These are phyloP conservation scores for Dalbergia cochinchinensis DNA, from an alignment of 306 rosid genomes.

Conservation along the genomic window DNA sequence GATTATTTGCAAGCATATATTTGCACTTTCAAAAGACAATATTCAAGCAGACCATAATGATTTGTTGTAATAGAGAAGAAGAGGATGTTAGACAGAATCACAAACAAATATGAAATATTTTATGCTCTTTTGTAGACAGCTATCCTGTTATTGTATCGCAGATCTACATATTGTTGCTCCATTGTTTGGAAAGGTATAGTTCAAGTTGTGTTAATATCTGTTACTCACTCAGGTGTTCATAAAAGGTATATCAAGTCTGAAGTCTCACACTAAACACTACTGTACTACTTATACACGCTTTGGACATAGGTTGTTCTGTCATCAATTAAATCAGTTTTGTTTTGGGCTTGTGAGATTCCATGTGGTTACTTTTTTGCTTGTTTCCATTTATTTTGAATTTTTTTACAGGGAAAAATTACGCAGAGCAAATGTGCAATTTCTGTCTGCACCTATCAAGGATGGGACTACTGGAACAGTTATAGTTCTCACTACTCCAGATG, in stretches of 20 bases:
- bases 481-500: slow-evolving; percentile 97
- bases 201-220: not conserved
- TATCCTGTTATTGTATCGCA: not conserved
- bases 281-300: not conserved
- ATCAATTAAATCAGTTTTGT: slow-evolving; percentile 14
- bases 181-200: not conserved
- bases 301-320: not conserved
- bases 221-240: slow-evolving; percentile 1
- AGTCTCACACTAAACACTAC: not conserved
- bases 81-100: not conserved
- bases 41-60: not conserved
- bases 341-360: slow-evolving; percentile 16
- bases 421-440: slow-evolving; percentile 91
- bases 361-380: not conserved
- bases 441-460: slow-evolving; percentile 77
- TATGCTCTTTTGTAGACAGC: not conserved
- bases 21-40: not conserved
- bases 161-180: slow-evolving; percentile 17
- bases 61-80: not conserved
- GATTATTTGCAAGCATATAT: slow-evolving; percentile 2
- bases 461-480: slow-evolving; percentile 97
- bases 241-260: not conserved
- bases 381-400: slow-evolving; percentile 25
- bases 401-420: slow-evolving; percentile 70
- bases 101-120: not conserved